Evolutionary conservation across 1,139 yeast species (phyloP).

Genomic region (Suhomyces bolitotheri): DNA sequence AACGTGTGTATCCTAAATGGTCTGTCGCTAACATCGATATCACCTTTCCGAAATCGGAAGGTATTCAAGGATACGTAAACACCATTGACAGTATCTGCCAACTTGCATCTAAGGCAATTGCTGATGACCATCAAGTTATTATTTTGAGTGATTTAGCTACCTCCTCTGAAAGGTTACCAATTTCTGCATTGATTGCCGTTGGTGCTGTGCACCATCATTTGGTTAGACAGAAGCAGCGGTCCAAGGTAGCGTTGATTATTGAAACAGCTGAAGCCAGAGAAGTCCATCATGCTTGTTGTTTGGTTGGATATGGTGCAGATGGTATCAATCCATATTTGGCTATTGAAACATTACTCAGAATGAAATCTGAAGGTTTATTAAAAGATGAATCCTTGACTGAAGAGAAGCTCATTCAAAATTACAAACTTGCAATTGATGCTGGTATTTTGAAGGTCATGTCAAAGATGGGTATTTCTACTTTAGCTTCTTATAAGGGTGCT

Average conservation of each 20-base stretch:
- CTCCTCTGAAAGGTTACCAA: slow-evolving; percentile 64
- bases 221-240: slow-evolving; percentile 93
- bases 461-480: slow-evolving; percentile 97
- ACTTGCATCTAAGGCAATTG: slow-evolving; percentile 84
- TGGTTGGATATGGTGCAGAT: slow-evolving; percentile 97
- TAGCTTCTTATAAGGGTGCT: slow-evolving; percentile 97
- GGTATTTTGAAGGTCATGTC: slow-evolving; percentile 97
- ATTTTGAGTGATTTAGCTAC: slow-evolving; percentile 73
- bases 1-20: slow-evolving; percentile 83
- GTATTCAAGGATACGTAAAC: slow-evolving; percentile 79
- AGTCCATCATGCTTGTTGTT: slow-evolving; percentile 92
- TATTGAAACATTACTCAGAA: slow-evolving; percentile 81
- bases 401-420: slow-evolving; percentile 66
- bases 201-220: slow-evolving; percentile 98
- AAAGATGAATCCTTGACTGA: slow-evolving; percentile 57
- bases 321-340: slow-evolving; percentile 93
- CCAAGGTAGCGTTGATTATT: slow-evolving; percentile 86
- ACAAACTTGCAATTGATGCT: slow-evolving; percentile 78
- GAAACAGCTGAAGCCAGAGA: slow-evolving; percentile 98
- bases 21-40: slow-evolving; percentile 78
- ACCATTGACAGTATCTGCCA: slow-evolving; percentile 86
- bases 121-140: slow-evolving; percentile 70
- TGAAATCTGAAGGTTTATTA: slow-evolving; percentile 79
- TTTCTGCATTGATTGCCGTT: slow-evolving; percentile 88
- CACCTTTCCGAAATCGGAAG: slow-evolving; percentile 83